Evolutionary conservation across 441 rosid genomes (phyloP), one percentile per base, ranked within the genome.

Genomic region (Iberis amara): DNA sequence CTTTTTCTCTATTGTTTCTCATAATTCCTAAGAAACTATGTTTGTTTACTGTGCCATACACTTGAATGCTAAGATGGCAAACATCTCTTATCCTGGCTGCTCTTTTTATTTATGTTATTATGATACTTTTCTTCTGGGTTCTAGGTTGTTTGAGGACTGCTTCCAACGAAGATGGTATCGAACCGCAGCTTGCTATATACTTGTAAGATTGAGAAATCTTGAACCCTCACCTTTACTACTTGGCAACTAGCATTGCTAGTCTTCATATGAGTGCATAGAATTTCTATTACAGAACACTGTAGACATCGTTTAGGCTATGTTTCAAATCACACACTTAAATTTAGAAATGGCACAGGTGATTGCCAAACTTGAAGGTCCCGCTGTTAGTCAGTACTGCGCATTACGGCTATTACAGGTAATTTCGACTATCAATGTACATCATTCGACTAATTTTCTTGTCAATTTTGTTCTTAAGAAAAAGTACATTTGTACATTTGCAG

Each of bases 91-190:
- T 11, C 18, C 39, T 45, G 27, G 40, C 48, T 51, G 42, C 18
- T 50, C 57, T 67, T 18, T 52, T 44, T 40, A 44, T 39, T 45
- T 36, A 48, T 52, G 48, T 45, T 45, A 47, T 11, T 35, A 12
- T 64, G 21, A 64, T 50, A 40, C 68, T 51, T 9, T 66, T 40
- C 45, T 35, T 40, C 27, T 48, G 59, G 46, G 24, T 56, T 66
- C 30, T 61, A 94, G 99, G 84, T 75, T 94, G 72, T 94, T 86
- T 61, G 99, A 92, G 73, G 99, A 94, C 38, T 89, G 99, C 73
- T 89, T 94, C 85, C 99, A 89, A 62, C 67, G 87, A 51, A 84
- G 97, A 73, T 92, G 99, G 99, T 92, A 86, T 47, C 94, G 97
- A 28, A 92, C 99, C 27, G 97, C 97, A 43, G 99, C 99, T 37